These are phyloP conservation scores for Pulveroboletus sp. DNA, from an alignment of 768 basidiomycete species.

Conservation along the genomic window DNA sequence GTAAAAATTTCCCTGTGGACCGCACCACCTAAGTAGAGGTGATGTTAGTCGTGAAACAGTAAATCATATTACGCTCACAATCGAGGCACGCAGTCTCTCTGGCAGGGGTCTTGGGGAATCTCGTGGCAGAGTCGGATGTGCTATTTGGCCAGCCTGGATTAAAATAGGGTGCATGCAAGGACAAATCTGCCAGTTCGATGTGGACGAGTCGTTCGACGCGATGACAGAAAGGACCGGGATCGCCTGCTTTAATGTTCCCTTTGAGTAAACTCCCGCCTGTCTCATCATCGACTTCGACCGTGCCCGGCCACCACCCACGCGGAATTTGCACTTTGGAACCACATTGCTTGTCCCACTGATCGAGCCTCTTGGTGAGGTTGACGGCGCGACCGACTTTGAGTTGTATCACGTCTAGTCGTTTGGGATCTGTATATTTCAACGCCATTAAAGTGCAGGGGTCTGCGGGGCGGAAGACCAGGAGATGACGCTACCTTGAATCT, in stretches of 20 bases:
- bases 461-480: neutral
- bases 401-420: conserved; percentile 41
- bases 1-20: conserved; percentile 78
- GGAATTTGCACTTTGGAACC: conserved; percentile 70
- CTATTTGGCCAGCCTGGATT: conserved; percentile 43
- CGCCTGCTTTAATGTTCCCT: conserved; percentile 58
- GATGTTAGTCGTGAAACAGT: conserved; percentile 4
- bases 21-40: conserved; percentile 41
- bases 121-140: conserved; percentile 22
- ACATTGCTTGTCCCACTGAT: conserved; percentile 81
- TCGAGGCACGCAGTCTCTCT: conserved; percentile 35
- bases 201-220: conserved; percentile 77
- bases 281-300: conserved; percentile 37
- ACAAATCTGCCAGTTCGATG: conserved; percentile 71
- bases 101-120: conserved; percentile 8
- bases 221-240: conserved; percentile 62
- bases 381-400: conserved; percentile 78
- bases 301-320: conserved; percentile 70
- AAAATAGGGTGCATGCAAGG: conserved; percentile 54
- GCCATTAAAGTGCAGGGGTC: neutral
- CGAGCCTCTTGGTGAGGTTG: conserved; percentile 66
- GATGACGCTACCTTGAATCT: conserved; percentile 56
- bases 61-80: conserved; percentile 34
- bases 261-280: conserved; percentile 50
- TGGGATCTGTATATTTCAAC: conserved; percentile 26